phyloP scores from a whole-genome alignment of 768 basidiomycete species.

The Amanita polypyramis region DNA sequence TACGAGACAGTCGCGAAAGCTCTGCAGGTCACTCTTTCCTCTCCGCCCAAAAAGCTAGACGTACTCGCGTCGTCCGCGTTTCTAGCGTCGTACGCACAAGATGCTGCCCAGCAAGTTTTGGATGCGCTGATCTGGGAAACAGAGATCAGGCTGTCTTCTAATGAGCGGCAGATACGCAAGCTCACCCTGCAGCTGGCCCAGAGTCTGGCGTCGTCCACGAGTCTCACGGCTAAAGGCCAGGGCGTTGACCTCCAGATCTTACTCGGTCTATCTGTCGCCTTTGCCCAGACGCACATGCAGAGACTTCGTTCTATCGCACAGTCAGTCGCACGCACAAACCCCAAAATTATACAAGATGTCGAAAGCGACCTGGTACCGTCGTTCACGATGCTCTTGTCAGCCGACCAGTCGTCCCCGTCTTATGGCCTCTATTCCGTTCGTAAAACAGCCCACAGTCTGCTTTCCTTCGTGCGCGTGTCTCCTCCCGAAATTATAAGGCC shows the following conservation, averaged over 20 bases:
- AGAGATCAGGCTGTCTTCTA: conserved; percentile 15
- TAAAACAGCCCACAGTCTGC: conserved; percentile 49
- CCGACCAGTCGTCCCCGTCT: conserved; percentile 22
- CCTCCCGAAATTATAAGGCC: conserved; percentile 37
- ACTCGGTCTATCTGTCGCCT: conserved; percentile 53
- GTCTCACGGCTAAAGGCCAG: conserved; percentile 12
- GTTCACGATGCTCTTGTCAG: conserved; percentile 39
- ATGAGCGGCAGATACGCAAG: conserved; percentile 33
- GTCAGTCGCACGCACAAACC: conserved; percentile 23
- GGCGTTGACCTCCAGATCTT: conserved; percentile 43
- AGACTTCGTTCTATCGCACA: conserved; percentile 35
- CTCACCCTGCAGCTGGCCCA: conserved; percentile 47
- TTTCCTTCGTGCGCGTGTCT: conserved; percentile 40
- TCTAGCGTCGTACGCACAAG: conserved; percentile 46
- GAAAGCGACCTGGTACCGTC: conserved; percentile 43
- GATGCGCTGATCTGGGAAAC: conserved; percentile 51
- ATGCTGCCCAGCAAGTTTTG: conserved; percentile 41
- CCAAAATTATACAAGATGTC: conserved; percentile 23
- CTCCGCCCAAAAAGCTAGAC: conserved; percentile 39
- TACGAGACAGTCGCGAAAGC: conserved; percentile 35
- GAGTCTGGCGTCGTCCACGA: conserved; percentile 27
- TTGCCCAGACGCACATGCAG: conserved; percentile 31
- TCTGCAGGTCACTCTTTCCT: conserved; percentile 34
- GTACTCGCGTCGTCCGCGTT: conserved; percentile 35
- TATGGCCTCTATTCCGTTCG: conserved; percentile 55